phyloP scores from a whole-genome alignment of 352 stramenopile species.

The Globisporangium acanthophoron region DNA sequence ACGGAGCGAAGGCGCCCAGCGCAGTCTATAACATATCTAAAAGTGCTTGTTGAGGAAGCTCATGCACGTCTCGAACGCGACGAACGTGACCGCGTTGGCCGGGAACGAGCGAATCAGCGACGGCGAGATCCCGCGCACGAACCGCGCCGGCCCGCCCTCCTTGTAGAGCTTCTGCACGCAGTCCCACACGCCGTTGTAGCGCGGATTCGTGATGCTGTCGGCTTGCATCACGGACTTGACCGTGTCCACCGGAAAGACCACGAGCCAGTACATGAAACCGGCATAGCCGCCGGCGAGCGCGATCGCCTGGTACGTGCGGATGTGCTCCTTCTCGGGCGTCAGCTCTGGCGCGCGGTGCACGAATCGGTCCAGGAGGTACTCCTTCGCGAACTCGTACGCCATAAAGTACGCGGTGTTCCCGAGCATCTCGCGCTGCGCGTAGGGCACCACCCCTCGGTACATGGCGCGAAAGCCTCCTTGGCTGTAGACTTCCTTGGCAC shows the following conservation, averaged over 20 bases:
- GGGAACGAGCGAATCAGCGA: conserved; percentile 73
- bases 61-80: conserved; percentile 78
- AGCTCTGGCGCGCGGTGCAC: conserved; percentile 30
- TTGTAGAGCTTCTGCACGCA: conserved; percentile 61
- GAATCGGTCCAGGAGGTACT: conserved; percentile 51
- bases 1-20: background rate
- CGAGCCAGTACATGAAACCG: conserved; percentile 83
- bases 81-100: conserved; percentile 81
- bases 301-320: conserved; percentile 72
- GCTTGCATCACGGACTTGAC: conserved; percentile 83
- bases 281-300: conserved; percentile 64
- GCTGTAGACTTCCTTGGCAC: conserved; percentile 54
- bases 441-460: conserved; percentile 69
- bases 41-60: conserved; percentile 72
- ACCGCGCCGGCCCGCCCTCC: conserved; percentile 57
- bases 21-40: conserved; percentile 28
- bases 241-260: conserved; percentile 77
- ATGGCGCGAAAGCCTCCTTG: conserved; percentile 59
- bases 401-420: conserved; percentile 85
- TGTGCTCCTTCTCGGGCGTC: conserved; percentile 45
- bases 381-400: conserved; percentile 70
- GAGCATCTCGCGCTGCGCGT: conserved; percentile 70
- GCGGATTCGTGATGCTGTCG: conserved; percentile 62
- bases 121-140: conserved; percentile 77
- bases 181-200: conserved; percentile 67